Base-by-base conservation (phyloP, 1,139 yeast species). In the Taphrina populina region DNA sequence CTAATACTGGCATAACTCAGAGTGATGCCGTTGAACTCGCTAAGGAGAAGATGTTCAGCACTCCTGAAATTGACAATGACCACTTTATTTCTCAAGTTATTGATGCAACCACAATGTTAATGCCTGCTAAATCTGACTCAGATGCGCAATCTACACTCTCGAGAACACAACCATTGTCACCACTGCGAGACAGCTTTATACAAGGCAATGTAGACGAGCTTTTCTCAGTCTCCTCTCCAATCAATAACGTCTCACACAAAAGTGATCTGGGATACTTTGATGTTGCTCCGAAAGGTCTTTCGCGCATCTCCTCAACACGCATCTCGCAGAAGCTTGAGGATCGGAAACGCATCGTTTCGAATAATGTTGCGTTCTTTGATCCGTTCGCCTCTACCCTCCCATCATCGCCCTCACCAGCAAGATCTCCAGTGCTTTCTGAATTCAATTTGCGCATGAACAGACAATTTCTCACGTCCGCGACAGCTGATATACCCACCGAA, bases 361-460 rank as follows among this genome's bases (percentile, higher is more conserved):
- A 49, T 17, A 41, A 49, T 13, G 36, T 49, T 23, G n/a, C 54
- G 3, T 49, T 49, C 36, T 39, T 30, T 21, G 54, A 49, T 27
- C 54, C 54, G 10, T 47, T 47, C 29, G 44, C 41, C 11, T 27
- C 15, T 3, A 2, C 43, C 2, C 39, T 24, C n/a, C 23, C 39
- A 10, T 10, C 21, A 8, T 13, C 19, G 10, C 21, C 17, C 5
- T 37, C 43, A 2, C 27, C 29, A n/a, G 29, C 29, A 3, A 27
- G 43, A 4, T 8, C 43, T 2, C n/a, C n/a, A n/a, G n/a, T n/a
- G n/a, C n/a, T n/a, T n/a, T n/a, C n/a, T n/a, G n/a, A n/a, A n/a
- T n/a, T n/a, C n/a, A n/a, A n/a, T n/a, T n/a, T n/a, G n/a, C n/a
- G n/a, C n/a, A n/a, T n/a, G n/a, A n/a, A n/a, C n/a, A n/a, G n/a